Conservation (phyloP, 352 stramenopile genomes). For the Globisporangium echinulatum region DNA sequence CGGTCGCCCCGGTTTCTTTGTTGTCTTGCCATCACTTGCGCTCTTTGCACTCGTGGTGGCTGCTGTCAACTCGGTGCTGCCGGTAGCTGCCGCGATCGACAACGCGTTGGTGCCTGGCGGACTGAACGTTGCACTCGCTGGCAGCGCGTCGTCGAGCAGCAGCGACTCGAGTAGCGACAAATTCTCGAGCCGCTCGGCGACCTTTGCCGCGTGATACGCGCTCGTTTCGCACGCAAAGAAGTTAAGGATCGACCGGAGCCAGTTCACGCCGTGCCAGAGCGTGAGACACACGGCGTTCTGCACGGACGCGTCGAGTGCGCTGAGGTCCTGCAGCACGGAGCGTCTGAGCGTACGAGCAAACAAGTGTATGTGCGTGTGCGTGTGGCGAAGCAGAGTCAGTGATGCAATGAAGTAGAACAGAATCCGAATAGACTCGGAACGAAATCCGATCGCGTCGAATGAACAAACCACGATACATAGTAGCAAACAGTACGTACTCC, state of each 20-base stretch:
- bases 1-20: constrained; percentile 23
- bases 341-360: constrained; percentile 13
- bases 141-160: constrained; percentile 28
- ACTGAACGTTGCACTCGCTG: constrained; percentile 20
- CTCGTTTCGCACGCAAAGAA: constrained; percentile 35
- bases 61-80: constrained; percentile 3
- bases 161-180: constrained; percentile 33
- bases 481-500: constrained; percentile 28
- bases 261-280: constrained; percentile 57
- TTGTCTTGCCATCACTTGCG: not conserved
- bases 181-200: constrained; percentile 38
- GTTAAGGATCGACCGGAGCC: constrained; percentile 53
- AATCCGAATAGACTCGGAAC: not conserved
- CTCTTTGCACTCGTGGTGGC: too few species aligned
- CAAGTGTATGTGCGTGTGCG: not conserved
- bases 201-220: constrained; percentile 25
- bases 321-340: constrained; percentile 37
- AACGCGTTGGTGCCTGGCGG: constrained; percentile 13
- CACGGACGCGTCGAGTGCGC: constrained; percentile 19
- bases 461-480: too few species aligned
- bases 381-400: not conserved
- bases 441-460: not conserved
- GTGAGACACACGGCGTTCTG: constrained; percentile 39
- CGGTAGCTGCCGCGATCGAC: not conserved
- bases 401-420: not conserved